Evolutionary conservation across 768 basidiomycete species (phyloP), one percentile per base, ranked within the genome.

Genomic region (Dioszegia hungarica): DNA sequence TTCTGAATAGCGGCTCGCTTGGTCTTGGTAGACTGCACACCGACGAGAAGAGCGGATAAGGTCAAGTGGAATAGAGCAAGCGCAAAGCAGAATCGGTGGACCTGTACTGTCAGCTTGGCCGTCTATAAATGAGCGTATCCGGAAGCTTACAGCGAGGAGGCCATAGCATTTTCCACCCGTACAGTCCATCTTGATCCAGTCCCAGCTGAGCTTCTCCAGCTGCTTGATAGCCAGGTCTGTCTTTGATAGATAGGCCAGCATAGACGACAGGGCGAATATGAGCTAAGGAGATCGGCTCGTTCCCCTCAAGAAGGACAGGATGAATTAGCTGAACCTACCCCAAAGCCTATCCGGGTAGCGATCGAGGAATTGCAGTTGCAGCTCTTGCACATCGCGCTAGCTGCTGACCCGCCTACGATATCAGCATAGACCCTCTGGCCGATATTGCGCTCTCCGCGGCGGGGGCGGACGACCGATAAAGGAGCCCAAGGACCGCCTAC

Each of bases 301-400:
- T 24, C 20, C 5, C 24, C 5, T 12, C 20, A n/a, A n/a, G n/a
- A n/a, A n/a, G n/a, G n/a, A n/a, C n/a, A n/a, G 20, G 2, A 3
- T 45, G 22, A 24, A 14, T 6, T 10, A 31, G 29, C n/a, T 20
- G 27, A 22, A 75, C 87, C 57, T 73, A 90, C 91, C 15, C 90
- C 91, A 77, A 92, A 95, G 31, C 93, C 93, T 56, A 97, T 86
- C 70, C 93, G 86, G 40, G 93, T 97, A 0, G 95, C 95, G 66
- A 99, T 97, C 0, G 91, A 94, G 9, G 91, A 94, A 74, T 98
- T 97, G 79, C 95, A 99, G 74, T 98, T 98, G 78, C 94, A 99
- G 29, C 89, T 91, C 80, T 95, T 97, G 82, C 86, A 92, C 79
- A 95, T 90, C 84, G 94, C 91, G 33, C 89, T 91, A 3, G 93